Evolutionary conservation across 495 filamentous ascomycete genomes (phyloP), one percentile per base, ranked within the genome.

Genomic region (Melanomma pulvis-pyrius): DNA sequence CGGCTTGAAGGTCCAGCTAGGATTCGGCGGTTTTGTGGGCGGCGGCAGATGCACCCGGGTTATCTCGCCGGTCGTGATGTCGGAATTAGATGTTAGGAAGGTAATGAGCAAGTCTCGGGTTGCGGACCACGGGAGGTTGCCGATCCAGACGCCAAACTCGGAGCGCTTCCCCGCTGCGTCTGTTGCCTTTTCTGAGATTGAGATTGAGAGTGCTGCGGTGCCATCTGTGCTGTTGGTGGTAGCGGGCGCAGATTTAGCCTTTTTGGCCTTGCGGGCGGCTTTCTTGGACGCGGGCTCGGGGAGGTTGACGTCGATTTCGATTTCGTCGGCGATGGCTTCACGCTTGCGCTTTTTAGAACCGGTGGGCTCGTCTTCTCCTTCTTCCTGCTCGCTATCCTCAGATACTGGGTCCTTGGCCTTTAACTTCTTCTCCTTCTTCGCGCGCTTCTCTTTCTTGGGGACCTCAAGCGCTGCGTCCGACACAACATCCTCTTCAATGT

Each of bases 281-380:
- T 94, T 96, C 76, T 97, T 98, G 46, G 96, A 98, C 5, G 90
- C 90, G 13, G 94, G 94, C 74, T 97, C 92, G 5, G 94, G 93
- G 49, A 89, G 86, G 63, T 79, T 82, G 63, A 98, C 78, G 77
- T 99, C 92, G 67, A 99, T 90, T 78, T 96, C 90, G 72, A 99
- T 86, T 71, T 96, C 69, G 11, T 75, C 70, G 32, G 67, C 59
- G 2, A 72, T 56, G 22, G 48, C 50, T 15, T 69, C 66, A 17
- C 79, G 68, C 67, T 79, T 80, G 54, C 79, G 75, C 69, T 80
- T 79, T 36, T 71, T 72, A 15, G 60, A 1, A 11, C 19, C 7
- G 7, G 17, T n/a, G 26, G 9, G 13, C 12, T 61, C 22, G 41
- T 51, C 51, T 24, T 13, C 46, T 8, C 62, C 26, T 21, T 11